These are phyloP conservation scores for Claviceps cyperi DNA, from an alignment of 2,329 filamentous ascomycete species.

Conservation along the genomic window DNA sequence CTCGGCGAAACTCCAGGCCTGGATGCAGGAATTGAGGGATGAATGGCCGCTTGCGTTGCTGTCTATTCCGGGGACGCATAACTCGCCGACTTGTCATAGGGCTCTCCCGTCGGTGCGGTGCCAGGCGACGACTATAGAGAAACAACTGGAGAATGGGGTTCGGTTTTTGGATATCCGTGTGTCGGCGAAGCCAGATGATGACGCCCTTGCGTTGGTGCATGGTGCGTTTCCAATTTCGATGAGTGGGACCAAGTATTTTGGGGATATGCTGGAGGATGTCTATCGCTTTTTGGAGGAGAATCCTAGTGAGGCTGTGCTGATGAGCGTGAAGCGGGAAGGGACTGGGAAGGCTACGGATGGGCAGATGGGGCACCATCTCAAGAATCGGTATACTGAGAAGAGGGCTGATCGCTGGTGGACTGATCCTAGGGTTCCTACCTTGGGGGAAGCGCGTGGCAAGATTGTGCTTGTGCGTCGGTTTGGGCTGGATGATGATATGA, in stretches of 20 bases:
- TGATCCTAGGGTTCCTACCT: constrained; percentile 56
- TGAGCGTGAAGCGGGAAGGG: constrained; percentile 86
- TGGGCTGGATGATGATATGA: constrained; percentile 41
- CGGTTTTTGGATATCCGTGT: constrained; percentile 91
- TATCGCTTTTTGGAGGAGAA: constrained; percentile 65
- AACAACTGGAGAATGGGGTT: constrained; percentile 78
- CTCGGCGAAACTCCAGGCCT: constrained; percentile 51
- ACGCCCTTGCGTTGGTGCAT: constrained; percentile 72
- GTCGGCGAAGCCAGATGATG: constrained; percentile 34
- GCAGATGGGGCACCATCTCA: constrained; percentile 61
- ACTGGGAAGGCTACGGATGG: constrained; percentile 65
- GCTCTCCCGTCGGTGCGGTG: constrained; percentile 88
- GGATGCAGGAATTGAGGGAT: constrained; percentile 70
- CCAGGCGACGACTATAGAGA: constrained; percentile 62
- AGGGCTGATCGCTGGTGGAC: constrained; percentile 59
- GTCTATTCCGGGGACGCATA: constrained; percentile 91
- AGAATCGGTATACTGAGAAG: constrained; percentile 51
- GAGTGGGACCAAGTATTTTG: constrained; percentile 66
- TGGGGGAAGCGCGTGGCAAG: constrained; percentile 68
- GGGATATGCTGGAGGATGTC: constrained; percentile 54
- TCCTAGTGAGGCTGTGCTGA: constrained; percentile 67
- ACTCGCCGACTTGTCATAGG: constrained; percentile 71
- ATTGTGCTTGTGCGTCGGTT: constrained; percentile 79
- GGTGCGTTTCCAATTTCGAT: constrained; percentile 78
- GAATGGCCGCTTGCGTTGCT: constrained; percentile 62